Base-by-base conservation (phyloP, 257 asterid species). In the Avicennia marina region DNA sequence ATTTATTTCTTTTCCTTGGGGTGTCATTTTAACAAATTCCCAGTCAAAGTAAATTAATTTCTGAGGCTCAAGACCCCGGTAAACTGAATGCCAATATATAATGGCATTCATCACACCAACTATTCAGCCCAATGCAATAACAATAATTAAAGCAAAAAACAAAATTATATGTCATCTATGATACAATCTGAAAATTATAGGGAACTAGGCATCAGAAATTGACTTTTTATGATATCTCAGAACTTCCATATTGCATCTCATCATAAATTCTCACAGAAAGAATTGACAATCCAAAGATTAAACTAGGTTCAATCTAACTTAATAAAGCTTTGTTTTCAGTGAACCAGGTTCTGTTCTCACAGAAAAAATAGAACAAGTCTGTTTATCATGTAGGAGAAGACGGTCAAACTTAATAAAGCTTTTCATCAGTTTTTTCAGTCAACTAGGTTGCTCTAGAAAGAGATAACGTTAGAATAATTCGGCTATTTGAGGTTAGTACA, bases 391-490 rank as follows among this genome's bases (percentile, higher is more conserved):
- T 32, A 12, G 18, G 19, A 39, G 6, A 10, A 8, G 50, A 48
- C 15, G 39, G n/a, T 9, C 24, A 43, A 4, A 31, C 48, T 45
- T 17, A 33, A 34, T 19, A n/a, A 27, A 53, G 17, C 27, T 52
- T n/a, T n/a, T 12, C 9, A 24, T 38, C 18, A n/a, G n/a, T n/a
- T n/a, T n/a, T n/a, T 64, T 11, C 58, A 47, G 53, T 45, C 39
- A 19, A 27, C 27, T 15, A 39, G 21, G 59, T 29, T 53, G 47
- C 13, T 50, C 27, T 47, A 15, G n/a, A n/a, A 44, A 27, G 18
- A 17, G 27, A 40, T 36, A 15, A 15, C 46, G 13, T 12, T n/a
- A n/a, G n/a, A n/a, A n/a, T n/a, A n/a, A n/a, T n/a, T n/a, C n/a
- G n/a, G n/a, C n/a, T n/a, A n/a, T n/a, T n/a, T n/a, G n/a, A n/a